These are phyloP conservation scores for Solanum arcanum DNA, from an alignment of 257 asterid species.

Conservation along the genomic window DNA sequence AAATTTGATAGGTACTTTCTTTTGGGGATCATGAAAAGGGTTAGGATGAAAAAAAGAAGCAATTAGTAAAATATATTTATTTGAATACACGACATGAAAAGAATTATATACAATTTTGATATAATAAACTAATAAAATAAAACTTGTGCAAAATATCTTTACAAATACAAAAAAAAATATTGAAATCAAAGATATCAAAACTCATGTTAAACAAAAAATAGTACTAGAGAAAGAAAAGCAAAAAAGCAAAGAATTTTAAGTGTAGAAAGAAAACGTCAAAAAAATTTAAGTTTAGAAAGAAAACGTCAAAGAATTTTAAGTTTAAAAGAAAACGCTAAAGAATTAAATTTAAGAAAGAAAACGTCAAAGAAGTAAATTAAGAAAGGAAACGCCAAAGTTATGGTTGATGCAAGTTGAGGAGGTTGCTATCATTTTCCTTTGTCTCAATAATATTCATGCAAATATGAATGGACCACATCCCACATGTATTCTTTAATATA, in stretches of 20 bases:
- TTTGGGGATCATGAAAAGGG: neutral
- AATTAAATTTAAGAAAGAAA: neutral
- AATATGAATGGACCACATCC: neutral
- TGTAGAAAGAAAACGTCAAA: too few relatives aligned
- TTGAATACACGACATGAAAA: neutral
- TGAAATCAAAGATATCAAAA: neutral
- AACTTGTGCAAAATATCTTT: neutral
- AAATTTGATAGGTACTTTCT: neutral
- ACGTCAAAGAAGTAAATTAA: neutral
- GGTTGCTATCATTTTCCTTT: neutral
- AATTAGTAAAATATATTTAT: neutral
- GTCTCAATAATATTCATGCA: neutral
- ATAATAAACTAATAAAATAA: neutral
- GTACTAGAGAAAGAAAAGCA: neutral
- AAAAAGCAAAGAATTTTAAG: neutral
- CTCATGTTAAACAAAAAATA: neutral
- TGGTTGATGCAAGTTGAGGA: conserved; percentile 1
- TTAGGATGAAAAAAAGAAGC: neutral
- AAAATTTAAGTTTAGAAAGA: neutral
- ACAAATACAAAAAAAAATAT: neutral
- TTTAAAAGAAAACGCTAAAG: neutral
- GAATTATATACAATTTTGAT: neutral
- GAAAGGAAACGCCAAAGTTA: neutral
- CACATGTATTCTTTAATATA: neutral
- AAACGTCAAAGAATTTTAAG: neutral